A percentile compares a stretch with the other conserved stretches of the same genome.
These are phyloP conservation scores for Logfia minima DNA, from an alignment of 129 eudicot genomes.

Conservation along the genomic window DNA sequence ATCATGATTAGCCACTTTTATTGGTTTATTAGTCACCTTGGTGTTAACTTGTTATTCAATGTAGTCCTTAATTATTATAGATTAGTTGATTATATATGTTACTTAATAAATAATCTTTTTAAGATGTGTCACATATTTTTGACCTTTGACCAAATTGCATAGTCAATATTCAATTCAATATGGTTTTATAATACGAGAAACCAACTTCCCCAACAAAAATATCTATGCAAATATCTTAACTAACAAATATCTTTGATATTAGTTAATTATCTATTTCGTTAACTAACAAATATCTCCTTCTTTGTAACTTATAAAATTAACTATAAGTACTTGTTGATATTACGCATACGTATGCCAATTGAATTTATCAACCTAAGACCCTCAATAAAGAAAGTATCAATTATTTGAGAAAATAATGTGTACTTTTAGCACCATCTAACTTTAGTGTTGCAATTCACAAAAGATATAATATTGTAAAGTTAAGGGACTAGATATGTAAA, in stretches of 20 bases:
- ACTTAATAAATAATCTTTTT: too few relatives aligned
- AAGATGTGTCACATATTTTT: neutral
- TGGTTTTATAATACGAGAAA: neutral
- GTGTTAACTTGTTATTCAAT: too few relatives aligned
- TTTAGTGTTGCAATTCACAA: too few relatives aligned
- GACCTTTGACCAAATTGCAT: too few relatives aligned
- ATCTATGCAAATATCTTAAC: neutral
- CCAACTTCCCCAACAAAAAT: neutral
- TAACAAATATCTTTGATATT: neutral
- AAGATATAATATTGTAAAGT: too few relatives aligned
- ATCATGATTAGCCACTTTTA: slow-evolving; percentile 14
- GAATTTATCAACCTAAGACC: neutral
- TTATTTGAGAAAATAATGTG: too few relatives aligned
- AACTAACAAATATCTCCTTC: neutral
- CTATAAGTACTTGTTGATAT: neutral
- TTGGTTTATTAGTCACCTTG: neutral
- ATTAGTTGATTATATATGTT: too few relatives aligned
- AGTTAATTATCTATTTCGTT: neutral
- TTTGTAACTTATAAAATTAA: neutral
- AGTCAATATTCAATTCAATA: too few relatives aligned
- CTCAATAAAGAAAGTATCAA: too few relatives aligned
- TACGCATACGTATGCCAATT: neutral
- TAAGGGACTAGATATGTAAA: neutral
- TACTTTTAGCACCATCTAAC: too few relatives aligned
- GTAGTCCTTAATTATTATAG: too few relatives aligned